Evolutionary conservation across 768 basidiomycete genomes (phyloP).

Genomic region (Collybiopsis confluens): DNA sequence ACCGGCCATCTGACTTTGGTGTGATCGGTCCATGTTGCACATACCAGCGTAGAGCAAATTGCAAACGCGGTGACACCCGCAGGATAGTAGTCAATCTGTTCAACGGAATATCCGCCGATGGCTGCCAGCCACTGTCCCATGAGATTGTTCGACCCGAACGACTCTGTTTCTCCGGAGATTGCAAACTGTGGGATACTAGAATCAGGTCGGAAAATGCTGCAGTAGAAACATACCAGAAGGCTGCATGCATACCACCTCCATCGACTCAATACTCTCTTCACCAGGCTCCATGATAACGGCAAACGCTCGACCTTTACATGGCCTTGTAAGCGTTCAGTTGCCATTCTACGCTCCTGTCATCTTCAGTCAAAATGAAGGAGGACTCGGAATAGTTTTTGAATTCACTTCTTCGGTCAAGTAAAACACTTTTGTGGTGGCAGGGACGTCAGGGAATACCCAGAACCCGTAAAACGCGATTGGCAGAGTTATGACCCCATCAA

Average conservation of each 20-base stretch:
- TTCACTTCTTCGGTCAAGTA: constrained; percentile 57
- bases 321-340: constrained; percentile 42
- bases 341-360: constrained; percentile 51
- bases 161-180: constrained; percentile 63
- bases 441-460: constrained; percentile 68
- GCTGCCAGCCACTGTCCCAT: constrained; percentile 73
- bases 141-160: constrained; percentile 65
- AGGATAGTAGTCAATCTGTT: constrained; percentile 61
- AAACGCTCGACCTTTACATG: constrained; percentile 34
- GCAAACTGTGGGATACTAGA: constrained; percentile 42
- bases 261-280: constrained; percentile 44
- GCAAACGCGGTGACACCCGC: constrained; percentile 63
- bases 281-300: constrained; percentile 42
- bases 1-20: constrained; percentile 58
- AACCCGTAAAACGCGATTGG: constrained; percentile 73
- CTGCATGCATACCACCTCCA: constrained; percentile 73
- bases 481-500: constrained; percentile 67
- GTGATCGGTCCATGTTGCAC: constrained; percentile 61
- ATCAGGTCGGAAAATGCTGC: neutral
- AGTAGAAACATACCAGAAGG: constrained; percentile 40
- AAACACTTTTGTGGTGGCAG: constrained; percentile 57
- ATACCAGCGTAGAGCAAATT: constrained; percentile 58
- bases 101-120: constrained; percentile 56
- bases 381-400: constrained; percentile 10
- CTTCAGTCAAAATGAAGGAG: neutral